These are phyloP conservation scores for Apiospora kogelbergensis DNA, from an alignment of 2,329 filamentous ascomycete genomes.

Conservation along the genomic window DNA sequence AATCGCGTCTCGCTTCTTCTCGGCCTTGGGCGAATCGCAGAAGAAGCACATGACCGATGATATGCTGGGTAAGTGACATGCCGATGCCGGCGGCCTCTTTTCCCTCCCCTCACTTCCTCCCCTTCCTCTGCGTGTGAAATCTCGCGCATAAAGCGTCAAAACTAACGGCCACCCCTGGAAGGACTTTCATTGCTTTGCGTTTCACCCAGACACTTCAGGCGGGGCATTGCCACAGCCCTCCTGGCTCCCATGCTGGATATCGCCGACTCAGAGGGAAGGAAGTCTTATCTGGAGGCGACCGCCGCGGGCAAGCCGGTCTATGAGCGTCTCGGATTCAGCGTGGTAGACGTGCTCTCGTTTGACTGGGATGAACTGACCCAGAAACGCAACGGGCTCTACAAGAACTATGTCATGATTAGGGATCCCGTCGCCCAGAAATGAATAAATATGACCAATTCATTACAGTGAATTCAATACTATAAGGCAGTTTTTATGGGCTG, in stretches of 20 bases:
- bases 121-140: too few species aligned
- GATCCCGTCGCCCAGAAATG: constrained; percentile 18
- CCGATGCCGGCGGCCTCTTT: too few species aligned
- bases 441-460: background rate
- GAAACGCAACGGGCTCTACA: constrained; percentile 17
- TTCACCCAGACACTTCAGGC: constrained; percentile 33
- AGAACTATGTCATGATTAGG: constrained; percentile 29
- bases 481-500: too few species aligned
- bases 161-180: too few species aligned
- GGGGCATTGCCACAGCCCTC: constrained; percentile 35
- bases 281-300: constrained; percentile 40
- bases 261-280: constrained; percentile 33
- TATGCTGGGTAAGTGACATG: constrained; percentile 33
- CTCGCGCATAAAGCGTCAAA: too few species aligned
- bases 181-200: constrained; percentile 37
- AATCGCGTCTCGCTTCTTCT: constrained; percentile 30
- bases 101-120: background rate
- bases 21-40: constrained; percentile 22
- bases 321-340: constrained; percentile 35
- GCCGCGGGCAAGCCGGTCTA: constrained; percentile 35
- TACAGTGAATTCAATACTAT: too few species aligned
- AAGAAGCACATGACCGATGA: constrained; percentile 30
- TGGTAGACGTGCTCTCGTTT: constrained; percentile 31
- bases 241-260: constrained; percentile 34
- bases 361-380: constrained; percentile 22